phyloP scores from a whole-genome alignment of 2,329 filamentous ascomycete species.

The Aspergillus ustus region DNA sequence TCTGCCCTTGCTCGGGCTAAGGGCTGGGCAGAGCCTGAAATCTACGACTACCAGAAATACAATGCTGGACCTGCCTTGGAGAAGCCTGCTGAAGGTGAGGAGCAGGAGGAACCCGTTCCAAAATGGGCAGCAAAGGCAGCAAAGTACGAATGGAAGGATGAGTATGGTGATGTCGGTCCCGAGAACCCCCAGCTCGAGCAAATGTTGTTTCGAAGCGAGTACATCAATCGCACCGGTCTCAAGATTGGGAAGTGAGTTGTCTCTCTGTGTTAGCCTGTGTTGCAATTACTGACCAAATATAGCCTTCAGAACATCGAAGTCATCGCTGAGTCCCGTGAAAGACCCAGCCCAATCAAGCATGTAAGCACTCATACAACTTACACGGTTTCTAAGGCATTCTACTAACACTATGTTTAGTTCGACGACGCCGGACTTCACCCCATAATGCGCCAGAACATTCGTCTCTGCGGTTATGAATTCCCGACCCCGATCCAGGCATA shows the following conservation, averaged over 20 bases:
- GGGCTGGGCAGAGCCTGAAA: conserved; percentile 44
- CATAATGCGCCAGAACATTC: conserved; percentile 76
- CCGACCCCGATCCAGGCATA: conserved; percentile 91
- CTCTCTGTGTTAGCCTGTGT: not conserved
- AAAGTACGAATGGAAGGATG: conserved; percentile 83
- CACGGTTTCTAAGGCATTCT: not conserved
- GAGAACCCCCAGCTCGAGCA: conserved; percentile 71
- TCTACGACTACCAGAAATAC: conserved; percentile 45
- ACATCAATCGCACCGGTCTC: conserved; percentile 59
- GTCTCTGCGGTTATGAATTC: conserved; percentile 68
- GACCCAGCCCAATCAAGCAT: conserved; percentile 53
- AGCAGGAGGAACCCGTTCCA: conserved; percentile 28
- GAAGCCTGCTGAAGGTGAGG: conserved; percentile 26
- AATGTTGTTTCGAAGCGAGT: conserved; percentile 69
- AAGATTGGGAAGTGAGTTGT: conserved; percentile 65
- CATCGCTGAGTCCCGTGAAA: conserved; percentile 53
- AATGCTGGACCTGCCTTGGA: conserved; percentile 19
- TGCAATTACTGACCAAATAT: conserved; percentile 13
- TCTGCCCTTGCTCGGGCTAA: conserved; percentile 40
- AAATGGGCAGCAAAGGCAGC: conserved; percentile 62
- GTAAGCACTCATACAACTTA: conserved; percentile 45
- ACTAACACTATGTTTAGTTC: conserved; percentile 57
- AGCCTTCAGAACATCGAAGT: conserved; percentile 57
- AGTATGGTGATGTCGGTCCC: conserved; percentile 84
- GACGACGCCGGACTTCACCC: conserved; percentile 83